phyloP scores from a whole-genome alignment of 192 early-diverging fungal genomes.

The Mortierella alpina region DNA sequence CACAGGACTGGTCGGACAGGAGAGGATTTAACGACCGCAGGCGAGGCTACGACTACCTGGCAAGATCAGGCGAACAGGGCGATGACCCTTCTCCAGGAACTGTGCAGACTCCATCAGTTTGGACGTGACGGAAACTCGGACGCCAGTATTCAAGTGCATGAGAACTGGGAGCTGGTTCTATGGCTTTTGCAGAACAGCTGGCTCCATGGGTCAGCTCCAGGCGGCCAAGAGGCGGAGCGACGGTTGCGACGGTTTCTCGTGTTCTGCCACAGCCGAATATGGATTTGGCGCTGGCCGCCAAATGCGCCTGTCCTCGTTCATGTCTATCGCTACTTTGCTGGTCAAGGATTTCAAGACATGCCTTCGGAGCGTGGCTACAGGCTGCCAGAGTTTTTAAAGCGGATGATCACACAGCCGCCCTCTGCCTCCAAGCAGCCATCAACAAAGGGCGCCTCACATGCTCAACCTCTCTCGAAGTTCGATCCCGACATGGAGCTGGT shows the following conservation, averaged over 20 bases:
- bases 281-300: slow-evolving; percentile 27
- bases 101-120: slow-evolving; percentile 39
- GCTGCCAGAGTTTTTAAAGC: slow-evolving; percentile 38
- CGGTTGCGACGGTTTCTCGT: slow-evolving; percentile 8
- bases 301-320: not conserved
- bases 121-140: slow-evolving; percentile 27
- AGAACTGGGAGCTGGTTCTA: slow-evolving; percentile 31
- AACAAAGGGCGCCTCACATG: not conserved
- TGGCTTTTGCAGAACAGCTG: slow-evolving; percentile 15
- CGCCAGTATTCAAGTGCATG: not conserved
- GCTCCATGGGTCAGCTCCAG: not conserved
- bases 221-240: slow-evolving; percentile 1
- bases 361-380: slow-evolving; percentile 37
- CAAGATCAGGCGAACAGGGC: not conserved
- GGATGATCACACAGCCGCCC: slow-evolving; percentile 6
- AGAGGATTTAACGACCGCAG: not conserved
- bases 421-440: not conserved
- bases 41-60: not conserved
- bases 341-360: slow-evolving; percentile 27
- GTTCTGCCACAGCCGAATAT: slow-evolving; percentile 21
- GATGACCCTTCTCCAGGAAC: slow-evolving; percentile 10
- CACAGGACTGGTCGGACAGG: too few relatives aligned
- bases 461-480: not conserved
- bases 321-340: slow-evolving; percentile 12
- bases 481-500: slow-evolving; percentile 1